Evolutionary conservation across 1,139 yeast genomes (phyloP).

Genomic region (Kazachstania sp.): DNA sequence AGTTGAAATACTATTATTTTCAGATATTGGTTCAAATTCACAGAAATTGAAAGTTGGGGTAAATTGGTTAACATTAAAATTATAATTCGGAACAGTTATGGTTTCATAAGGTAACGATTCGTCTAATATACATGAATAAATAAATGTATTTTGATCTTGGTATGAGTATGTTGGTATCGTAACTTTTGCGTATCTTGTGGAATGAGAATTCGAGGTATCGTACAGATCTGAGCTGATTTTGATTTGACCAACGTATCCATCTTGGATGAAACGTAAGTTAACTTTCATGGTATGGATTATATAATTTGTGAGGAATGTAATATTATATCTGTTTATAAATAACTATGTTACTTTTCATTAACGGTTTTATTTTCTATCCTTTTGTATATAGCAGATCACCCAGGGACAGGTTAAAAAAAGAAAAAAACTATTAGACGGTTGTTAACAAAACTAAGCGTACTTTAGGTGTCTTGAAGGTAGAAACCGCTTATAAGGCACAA

Average conservation of each 20-base stretch:
- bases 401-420: too few species aligned
- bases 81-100: conserved; percentile 9
- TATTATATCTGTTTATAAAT: too few species aligned
- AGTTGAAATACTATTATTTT: conserved; percentile 3
- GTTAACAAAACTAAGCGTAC: too few species aligned
- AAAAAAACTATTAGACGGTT: too few species aligned
- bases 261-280: conserved; percentile 1
- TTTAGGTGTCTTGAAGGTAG: too few species aligned
- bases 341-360: too few species aligned
- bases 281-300: conserved; percentile 4
- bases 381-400: too few species aligned
- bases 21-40: conserved; percentile 7
- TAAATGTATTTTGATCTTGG: neutral
- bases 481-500: too few species aligned
- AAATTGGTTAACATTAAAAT: conserved; percentile 5
- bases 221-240: conserved; percentile 9
- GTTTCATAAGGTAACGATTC: conserved; percentile 10
- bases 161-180: conserved; percentile 11
- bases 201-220: neutral
- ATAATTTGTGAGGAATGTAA: too few species aligned
- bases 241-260: conserved; percentile 6
- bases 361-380: too few species aligned
- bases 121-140: conserved; percentile 8
- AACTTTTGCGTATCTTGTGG: conserved; percentile 9
- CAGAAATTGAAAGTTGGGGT: conserved; percentile 14